A percentile compares a stretch with the other conserved stretches of the same genome.
phyloP scores from a whole-genome alignment of 1,284 basidiomycete genomes.

The Paramarasmius palmivorus region DNA sequence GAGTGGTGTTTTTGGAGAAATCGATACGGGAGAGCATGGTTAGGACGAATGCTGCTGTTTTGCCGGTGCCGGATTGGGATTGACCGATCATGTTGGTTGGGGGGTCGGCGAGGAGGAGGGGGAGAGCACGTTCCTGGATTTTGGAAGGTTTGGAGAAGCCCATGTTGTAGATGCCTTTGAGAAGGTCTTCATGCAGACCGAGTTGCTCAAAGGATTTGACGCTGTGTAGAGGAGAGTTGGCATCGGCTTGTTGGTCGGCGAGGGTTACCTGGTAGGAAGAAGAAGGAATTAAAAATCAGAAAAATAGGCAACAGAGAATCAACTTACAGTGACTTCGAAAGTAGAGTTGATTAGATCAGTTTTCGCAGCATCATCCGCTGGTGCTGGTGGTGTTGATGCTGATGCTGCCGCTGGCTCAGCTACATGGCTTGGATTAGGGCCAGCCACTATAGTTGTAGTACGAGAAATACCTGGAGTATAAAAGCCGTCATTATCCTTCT shows the following conservation, averaged over 20 bases:
- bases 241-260: constrained; percentile 95
- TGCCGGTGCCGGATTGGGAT: constrained; percentile 98
- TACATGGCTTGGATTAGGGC: not conserved
- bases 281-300: constrained; percentile 1
- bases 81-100: constrained; percentile 99
- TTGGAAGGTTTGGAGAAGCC: constrained; percentile 98
- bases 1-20: constrained; percentile 80
- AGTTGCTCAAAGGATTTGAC: constrained; percentile 95
- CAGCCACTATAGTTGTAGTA: not conserved
- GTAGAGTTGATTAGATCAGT: constrained; percentile 69
- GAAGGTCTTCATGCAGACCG: constrained; percentile 88
- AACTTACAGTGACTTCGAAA: constrained; percentile 74
- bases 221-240: constrained; percentile 93
- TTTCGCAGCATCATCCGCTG: constrained; percentile 25
- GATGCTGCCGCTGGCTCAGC: not conserved
- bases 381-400: not conserved
- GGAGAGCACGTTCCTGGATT: constrained; percentile 97
- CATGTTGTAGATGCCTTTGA: constrained; percentile 97
- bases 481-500: constrained; percentile 77
- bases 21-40: constrained; percentile 97
- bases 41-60: constrained; percentile 97
- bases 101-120: constrained; percentile 88
- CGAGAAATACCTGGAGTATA: constrained; percentile 51
- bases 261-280: constrained; percentile 79
- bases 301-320: not conserved